These are phyloP conservation scores for Bonia amplexicaulis DNA, from an alignment of 176 grass and related monocot genomes.

Conservation along the genomic window DNA sequence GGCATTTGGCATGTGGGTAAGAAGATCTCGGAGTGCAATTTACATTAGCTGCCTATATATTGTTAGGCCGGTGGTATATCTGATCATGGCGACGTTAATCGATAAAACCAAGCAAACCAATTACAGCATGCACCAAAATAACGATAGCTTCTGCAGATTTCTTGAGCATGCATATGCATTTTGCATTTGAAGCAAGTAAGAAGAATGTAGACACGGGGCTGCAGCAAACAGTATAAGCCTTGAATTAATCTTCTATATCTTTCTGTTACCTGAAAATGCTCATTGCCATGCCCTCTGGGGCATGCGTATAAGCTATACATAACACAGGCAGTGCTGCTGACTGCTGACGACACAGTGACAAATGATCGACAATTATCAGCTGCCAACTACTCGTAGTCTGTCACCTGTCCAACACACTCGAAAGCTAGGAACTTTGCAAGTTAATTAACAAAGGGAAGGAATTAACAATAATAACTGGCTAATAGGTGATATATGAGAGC, in stretches of 20 bases:
- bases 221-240: not conserved
- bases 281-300: constrained; percentile 16
- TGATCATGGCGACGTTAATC: not conserved
- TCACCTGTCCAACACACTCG: not conserved
- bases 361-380: constrained; percentile 1
- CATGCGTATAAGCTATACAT: not conserved
- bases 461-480: not conserved
- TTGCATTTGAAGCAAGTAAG: not conserved
- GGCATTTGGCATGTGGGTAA: not conserved
- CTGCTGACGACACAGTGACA: not conserved
- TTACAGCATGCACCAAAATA: not conserved
- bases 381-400: not conserved
- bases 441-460: not conserved
- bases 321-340: not conserved
- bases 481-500: not conserved
- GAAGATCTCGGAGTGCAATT: too few relatives aligned
- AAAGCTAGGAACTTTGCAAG: not conserved
- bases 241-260: not conserved
- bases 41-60: too few relatives aligned
- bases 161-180: too few relatives aligned
- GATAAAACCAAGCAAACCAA: not conserved
- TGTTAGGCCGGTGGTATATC: not conserved
- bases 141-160: not conserved
- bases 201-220: not conserved
- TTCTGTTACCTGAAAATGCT: not conserved